Evolutionary conservation across 2,329 filamentous ascomycete species (phyloP).

Genomic region (Ascochyta fabae): DNA sequence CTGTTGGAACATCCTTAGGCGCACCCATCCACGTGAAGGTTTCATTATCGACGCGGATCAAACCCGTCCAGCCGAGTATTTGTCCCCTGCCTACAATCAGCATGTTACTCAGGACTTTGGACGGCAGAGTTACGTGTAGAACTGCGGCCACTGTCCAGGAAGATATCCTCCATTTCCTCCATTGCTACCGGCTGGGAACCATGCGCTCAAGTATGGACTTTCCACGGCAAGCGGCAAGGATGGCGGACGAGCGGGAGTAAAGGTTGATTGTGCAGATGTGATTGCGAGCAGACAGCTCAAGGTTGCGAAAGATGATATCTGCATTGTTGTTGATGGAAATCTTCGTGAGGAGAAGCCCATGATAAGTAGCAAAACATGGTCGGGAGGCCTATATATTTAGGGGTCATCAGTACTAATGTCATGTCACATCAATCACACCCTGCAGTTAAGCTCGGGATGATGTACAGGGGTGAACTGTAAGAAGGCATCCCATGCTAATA

Average conservation of each 20-base stretch:
- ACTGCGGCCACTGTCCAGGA: conserved; percentile 71
- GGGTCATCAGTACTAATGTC: background rate
- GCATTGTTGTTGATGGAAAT: conserved; percentile 23
- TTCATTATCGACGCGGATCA: conserved; percentile 64
- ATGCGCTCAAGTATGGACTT: conserved; percentile 60
- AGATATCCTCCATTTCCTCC: conserved; percentile 85
- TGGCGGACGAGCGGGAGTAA: conserved; percentile 67
- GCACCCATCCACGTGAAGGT: conserved; percentile 64
- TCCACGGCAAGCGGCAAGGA: conserved; percentile 59
- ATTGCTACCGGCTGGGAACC: conserved; percentile 71
- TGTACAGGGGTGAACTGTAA: background rate
- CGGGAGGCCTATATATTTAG: background rate
- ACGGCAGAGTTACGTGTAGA: conserved; percentile 65
- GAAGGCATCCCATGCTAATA: background rate
- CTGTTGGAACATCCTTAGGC: conserved; percentile 73
- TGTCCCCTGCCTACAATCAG: conserved; percentile 72
- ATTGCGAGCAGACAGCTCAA: conserved; percentile 27
- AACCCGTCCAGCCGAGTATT: conserved; percentile 68
- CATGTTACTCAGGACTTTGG: conserved; percentile 2
- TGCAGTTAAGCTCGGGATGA: background rate
- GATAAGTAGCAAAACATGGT: background rate
- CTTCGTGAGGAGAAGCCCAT: background rate
- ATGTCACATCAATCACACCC: background rate
- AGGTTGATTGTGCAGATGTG: conserved; percentile 56
- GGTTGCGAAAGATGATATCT: conserved; percentile 20